These are phyloP conservation scores for Gnomoniopsis smithogilvyi DNA, from an alignment of 2,329 filamentous ascomycete genomes.

Conservation along the genomic window DNA sequence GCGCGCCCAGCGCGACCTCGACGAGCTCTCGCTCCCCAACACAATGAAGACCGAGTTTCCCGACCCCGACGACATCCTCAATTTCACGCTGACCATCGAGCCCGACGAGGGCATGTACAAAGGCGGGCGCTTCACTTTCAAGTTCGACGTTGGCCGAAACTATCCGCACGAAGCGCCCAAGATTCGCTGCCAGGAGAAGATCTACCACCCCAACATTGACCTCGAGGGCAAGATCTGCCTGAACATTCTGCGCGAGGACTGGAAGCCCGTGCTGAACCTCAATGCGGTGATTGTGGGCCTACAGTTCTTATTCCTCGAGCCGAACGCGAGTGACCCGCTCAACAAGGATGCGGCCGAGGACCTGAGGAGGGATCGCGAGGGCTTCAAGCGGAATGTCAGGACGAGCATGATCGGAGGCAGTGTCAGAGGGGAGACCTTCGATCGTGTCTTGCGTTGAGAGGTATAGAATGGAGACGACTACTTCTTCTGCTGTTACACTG, in stretches of 20 bases:
- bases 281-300: constrained; percentile 95
- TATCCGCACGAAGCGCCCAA: constrained; percentile 98
- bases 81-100: constrained; percentile 77
- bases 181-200: constrained; percentile 95
- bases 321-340: constrained; percentile 93
- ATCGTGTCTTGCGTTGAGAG: constrained; percentile 68
- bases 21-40: constrained; percentile 72
- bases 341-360: constrained; percentile 98
- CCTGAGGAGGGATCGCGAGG: constrained; percentile 77
- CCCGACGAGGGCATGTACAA: constrained; percentile 90
- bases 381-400: constrained; percentile 88
- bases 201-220: constrained; percentile 99
- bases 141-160: constrained; percentile 87
- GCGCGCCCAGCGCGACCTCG: constrained; percentile 90
- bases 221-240: constrained; percentile 96
- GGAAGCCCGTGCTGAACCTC: constrained; percentile 96
- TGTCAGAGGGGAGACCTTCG: constrained; percentile 71
- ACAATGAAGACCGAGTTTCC: constrained; percentile 82
- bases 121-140: constrained; percentile 81
- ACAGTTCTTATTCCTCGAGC: constrained; percentile 96
- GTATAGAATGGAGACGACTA: too few species aligned
- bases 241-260: constrained; percentile 96
- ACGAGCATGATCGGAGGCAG: constrained; percentile 76
- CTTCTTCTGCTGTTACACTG: too few species aligned
- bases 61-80: constrained; percentile 80